A percentile compares a stretch with the other conserved stretches of the same genome.
These are phyloP conservation scores for Aurifilum marmelostoma DNA, from an alignment of 2,329 filamentous ascomycete species.

Conservation along the genomic window DNA sequence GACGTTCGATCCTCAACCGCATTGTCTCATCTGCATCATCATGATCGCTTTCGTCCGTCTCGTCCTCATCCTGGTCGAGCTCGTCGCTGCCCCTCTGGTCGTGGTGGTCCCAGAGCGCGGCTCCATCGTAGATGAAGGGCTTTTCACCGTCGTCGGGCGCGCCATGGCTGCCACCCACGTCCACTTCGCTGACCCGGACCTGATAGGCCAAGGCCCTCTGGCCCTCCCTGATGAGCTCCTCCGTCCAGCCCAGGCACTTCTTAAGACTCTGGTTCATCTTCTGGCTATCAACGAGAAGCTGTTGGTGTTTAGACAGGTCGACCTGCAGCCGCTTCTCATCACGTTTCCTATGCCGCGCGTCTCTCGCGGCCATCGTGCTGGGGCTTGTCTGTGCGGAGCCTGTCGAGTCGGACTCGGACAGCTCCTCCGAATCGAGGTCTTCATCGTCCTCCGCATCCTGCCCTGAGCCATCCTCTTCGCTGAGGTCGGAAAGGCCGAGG, in stretches of 20 bases:
- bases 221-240: slow-evolving; percentile 86
- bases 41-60: slow-evolving; percentile 7
- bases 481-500: slow-evolving; percentile 54
- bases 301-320: slow-evolving; percentile 86
- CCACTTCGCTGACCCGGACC: slow-evolving; percentile 77
- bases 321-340: slow-evolving; percentile 84
- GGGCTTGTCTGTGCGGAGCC: slow-evolving; percentile 45
- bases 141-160: slow-evolving; percentile 67
- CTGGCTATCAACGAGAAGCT: slow-evolving; percentile 85
- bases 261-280: slow-evolving; percentile 95
- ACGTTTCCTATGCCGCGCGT: slow-evolving; percentile 62
- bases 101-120: slow-evolving; percentile 24
- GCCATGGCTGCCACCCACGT: slow-evolving; percentile 80
- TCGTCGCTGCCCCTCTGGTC: slow-evolving; percentile 7
- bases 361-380: slow-evolving; percentile 44
- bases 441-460: slow-evolving; percentile 41
- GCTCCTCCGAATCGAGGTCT: slow-evolving; percentile 50
- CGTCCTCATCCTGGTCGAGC: slow-evolving; percentile 13
- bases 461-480: slow-evolving; percentile 48
- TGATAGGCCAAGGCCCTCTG: slow-evolving; percentile 84
- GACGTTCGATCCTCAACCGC: slow-evolving; percentile 26
- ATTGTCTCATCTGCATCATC: slow-evolving; percentile 27
- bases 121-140: slow-evolving; percentile 29
- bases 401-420: slow-evolving; percentile 45
- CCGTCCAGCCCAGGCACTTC: slow-evolving; percentile 85